Conservation (phyloP, 305 asterid species). For the Solanum hybrid region DNA sequence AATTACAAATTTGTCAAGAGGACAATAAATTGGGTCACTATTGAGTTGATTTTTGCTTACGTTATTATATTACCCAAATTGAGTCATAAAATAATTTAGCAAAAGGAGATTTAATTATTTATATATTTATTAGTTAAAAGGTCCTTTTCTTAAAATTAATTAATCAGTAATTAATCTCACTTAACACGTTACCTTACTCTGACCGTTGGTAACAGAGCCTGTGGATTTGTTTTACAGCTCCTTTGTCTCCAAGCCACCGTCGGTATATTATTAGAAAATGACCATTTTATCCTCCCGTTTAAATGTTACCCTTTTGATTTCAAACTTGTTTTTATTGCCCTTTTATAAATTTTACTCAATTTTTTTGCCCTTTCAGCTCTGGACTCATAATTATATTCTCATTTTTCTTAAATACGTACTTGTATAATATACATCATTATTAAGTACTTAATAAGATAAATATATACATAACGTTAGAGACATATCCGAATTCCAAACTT, state of each 20-base stretch:
- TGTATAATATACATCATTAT: neutral
- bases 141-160: conserved; percentile 26
- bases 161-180: conserved; percentile 10
- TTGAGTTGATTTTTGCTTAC: neutral
- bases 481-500: neutral
- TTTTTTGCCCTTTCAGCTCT: no score
- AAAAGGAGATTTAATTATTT: neutral
- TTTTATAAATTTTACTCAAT: neutral
- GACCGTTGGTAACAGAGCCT: conserved; percentile 12
- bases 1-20: neutral
- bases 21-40: neutral
- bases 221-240: neutral
- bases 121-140: conserved; percentile 7
- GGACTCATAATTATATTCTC: neutral
- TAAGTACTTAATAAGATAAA: neutral
- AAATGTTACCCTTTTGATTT: no score
- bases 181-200: conserved; percentile 5
- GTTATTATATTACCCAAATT: neutral
- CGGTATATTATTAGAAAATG: neutral
- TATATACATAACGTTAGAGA: no score
- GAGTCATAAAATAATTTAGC: neutral
- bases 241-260: conserved; percentile 1
- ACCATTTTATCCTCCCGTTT: neutral
- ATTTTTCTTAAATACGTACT: neutral
- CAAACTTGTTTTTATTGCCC: no score